A percentile compares a stretch with the other conserved stretches of the same genome.
These are phyloP conservation scores for Suhomyces pyralidae DNA, from an alignment of 805 yeast genomes.

Conservation along the genomic window DNA sequence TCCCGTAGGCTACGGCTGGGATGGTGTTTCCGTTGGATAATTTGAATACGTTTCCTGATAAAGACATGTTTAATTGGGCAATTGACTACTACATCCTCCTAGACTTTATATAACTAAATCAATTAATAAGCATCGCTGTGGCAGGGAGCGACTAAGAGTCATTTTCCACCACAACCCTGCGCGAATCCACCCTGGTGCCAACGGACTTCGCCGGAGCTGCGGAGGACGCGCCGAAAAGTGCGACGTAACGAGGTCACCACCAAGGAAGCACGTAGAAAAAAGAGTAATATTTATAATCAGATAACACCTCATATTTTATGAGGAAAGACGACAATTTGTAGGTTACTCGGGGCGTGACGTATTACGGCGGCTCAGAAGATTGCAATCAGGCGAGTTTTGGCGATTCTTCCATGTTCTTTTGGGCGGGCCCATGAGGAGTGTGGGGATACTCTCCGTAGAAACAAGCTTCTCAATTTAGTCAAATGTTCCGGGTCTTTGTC, in stretches of 20 bases:
- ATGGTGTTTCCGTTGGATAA: constrained; percentile 33
- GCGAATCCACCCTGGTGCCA: background rate
- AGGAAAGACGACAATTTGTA: background rate
- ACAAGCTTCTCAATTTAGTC: background rate
- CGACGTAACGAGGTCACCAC: background rate
- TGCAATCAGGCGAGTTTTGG: background rate
- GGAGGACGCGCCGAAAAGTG: background rate
- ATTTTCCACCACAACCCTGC: background rate
- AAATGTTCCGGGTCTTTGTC: background rate
- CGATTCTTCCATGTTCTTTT: background rate
- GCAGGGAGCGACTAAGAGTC: background rate
- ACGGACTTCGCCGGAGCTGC: too few species aligned
- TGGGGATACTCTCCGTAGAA: background rate
- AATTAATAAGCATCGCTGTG: background rate
- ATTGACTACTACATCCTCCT: background rate
- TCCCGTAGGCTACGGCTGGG: constrained; percentile 47
- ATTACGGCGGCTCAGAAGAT: background rate
- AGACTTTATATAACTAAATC: background rate
- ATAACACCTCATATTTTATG: background rate
- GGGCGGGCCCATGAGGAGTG: background rate
- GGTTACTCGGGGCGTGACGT: background rate
- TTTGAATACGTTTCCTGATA: constrained; percentile 22
- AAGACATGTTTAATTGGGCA: constrained; percentile 14
- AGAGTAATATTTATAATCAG: too few species aligned
- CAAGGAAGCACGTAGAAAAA: background rate